phyloP scores from a whole-genome alignment of 1,139 yeast genomes.

The Candida tropicalis region DNA sequence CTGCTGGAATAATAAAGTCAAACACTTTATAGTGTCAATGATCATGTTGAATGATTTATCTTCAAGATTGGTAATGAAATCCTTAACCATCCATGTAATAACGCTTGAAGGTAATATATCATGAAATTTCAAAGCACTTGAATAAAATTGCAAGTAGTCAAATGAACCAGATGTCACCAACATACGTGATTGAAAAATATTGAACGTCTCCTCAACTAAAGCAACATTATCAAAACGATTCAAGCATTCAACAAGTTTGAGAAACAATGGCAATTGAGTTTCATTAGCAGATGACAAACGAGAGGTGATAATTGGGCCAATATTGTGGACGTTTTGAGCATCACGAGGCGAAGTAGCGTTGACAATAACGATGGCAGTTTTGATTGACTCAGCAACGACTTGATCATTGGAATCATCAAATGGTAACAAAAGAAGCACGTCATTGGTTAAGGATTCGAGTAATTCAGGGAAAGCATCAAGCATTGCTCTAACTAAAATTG shows the following conservation, averaged over 20 bases:
- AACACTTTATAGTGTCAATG: slow-evolving; percentile 50
- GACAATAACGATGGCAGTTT: slow-evolving; percentile 33
- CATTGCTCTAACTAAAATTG: slow-evolving; percentile 46
- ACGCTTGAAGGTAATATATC: slow-evolving; percentile 13
- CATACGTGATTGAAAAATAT: slow-evolving; percentile 20
- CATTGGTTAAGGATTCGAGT: slow-evolving; percentile 10
- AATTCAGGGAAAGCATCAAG: slow-evolving; percentile 35
- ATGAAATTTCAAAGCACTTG: slow-evolving; percentile 22
- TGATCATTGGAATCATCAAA: slow-evolving; percentile 42
- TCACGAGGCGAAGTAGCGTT: slow-evolving; percentile 20
- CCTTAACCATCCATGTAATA: slow-evolving; percentile 40
- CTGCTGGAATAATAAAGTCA: slow-evolving; percentile 23
- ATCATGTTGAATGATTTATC: slow-evolving; percentile 46
- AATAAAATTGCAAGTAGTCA: slow-evolving; percentile 32
- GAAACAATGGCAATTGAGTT: slow-evolving; percentile 25
- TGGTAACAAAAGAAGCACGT: slow-evolving; percentile 14
- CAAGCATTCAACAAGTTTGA: slow-evolving; percentile 34
- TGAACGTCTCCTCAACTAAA: slow-evolving; percentile 24
- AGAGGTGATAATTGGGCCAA: slow-evolving; percentile 18
- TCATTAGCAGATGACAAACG: slow-evolving; percentile 20
- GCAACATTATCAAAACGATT: slow-evolving; percentile 21
- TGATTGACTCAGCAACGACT: slow-evolving; percentile 43
- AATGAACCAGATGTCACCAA: slow-evolving; percentile 26
- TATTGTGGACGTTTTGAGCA: slow-evolving; percentile 14
- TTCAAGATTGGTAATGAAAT: slow-evolving; percentile 43